Base-by-base conservation (phyloP, 805 yeast species). In the Scheffersomyces ergatensis region DNA sequence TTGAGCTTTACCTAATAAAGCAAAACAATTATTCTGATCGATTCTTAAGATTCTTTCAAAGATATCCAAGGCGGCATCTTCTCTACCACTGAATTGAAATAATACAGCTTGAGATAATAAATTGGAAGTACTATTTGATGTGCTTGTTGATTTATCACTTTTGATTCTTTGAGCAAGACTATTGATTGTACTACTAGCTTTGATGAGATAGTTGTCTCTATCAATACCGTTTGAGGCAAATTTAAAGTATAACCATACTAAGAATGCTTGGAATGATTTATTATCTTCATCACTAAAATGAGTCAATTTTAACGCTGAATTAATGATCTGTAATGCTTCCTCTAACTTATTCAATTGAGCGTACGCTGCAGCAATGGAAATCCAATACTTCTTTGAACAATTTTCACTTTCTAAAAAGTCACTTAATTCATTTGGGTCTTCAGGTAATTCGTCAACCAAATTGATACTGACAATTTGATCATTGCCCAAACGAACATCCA, bases 1-100 rank as follows among this genome's bases (percentile, higher is more conserved):
- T 47, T 90, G 87, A 3, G 97, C 99, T 53, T 87, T 85, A 20
- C 95, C 90, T 41, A 92, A 57, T 36, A 86, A 62, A 1, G 96
- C 97, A 58, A 78, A 78, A 35, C 86, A 75, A 57, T 89, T 89
- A 34, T 76, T 72, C 24, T 77, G 74, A 38, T 83, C 78, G 33
- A 60, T 62, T 43, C 69, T 69, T 48, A 78, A 67, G 21, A 87
- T 72, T 24, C 71, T 63, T 51, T 89, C 95, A 47, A 84, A 81
- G 7, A 80, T 70, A 50, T 79, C 82, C 21, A 82, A 63, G 4
- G 96, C 93, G 40, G 80, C 79, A 44, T 86, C 95, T 41, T 78
- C 78, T 47, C 78, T 76, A 8, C 80, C 82, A 34, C 75, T 72
- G 42, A 78, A 76, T 46, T 80, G 70, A 33, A 70, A 71, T 44